Evolutionary conservation across 2,329 filamentous ascomycete species (phyloP).

Genomic region (Pyricularia sp.): DNA sequence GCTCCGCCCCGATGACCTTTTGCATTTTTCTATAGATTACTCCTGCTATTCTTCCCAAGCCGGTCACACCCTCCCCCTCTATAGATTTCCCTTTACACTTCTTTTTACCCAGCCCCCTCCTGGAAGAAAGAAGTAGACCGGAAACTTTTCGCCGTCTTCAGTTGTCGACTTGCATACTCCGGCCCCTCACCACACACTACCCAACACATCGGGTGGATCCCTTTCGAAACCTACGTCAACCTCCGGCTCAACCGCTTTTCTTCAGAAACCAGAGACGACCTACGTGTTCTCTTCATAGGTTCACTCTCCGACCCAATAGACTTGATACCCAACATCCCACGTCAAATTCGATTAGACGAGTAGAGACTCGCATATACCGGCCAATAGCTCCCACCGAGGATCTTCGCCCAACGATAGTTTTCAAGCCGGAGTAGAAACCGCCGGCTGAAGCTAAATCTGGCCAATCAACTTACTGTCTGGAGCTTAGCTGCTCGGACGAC

Average conservation of each 20-base stretch:
- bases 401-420: background rate
- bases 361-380: background rate
- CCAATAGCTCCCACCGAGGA: background rate
- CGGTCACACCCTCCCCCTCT: background rate
- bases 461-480: background rate
- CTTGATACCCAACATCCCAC: constrained; percentile 1
- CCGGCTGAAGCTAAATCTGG: constrained; percentile 1
- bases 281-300: background rate
- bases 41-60: background rate
- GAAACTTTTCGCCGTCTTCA: background rate
- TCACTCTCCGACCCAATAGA: background rate
- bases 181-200: background rate
- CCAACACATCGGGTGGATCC: background rate
- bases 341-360: background rate
- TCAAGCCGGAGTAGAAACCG: background rate
- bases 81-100: background rate
- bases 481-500: constrained; percentile 3
- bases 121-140: background rate
- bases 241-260: background rate
- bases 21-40: background rate
- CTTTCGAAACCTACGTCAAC: background rate
- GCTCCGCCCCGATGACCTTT: background rate
- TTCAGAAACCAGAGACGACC: background rate
- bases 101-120: background rate
- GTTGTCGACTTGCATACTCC: background rate